Conservation (phyloP, 495 filamentous ascomycete species). For the Neurospora hispaniola region DNA sequence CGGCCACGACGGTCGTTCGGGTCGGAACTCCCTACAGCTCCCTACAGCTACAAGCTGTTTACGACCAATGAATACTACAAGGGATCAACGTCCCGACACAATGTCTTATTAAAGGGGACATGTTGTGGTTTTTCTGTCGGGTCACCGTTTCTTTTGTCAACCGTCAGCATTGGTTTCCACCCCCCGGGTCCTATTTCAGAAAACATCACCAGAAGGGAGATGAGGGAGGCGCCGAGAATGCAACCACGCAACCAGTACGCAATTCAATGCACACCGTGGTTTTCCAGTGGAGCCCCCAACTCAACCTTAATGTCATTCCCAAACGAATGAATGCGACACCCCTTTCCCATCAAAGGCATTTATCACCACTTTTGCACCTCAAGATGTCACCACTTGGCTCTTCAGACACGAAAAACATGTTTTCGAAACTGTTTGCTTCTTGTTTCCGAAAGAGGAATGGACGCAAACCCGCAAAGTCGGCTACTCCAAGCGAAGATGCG, state of each 20-base stretch:
- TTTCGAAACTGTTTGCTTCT: slow-evolving; percentile 15
- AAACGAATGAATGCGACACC: not conserved
- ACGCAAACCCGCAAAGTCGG: slow-evolving; percentile 7
- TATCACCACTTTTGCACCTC: not conserved
- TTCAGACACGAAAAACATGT: slow-evolving; percentile 2
- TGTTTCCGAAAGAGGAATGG: slow-evolving; percentile 17
- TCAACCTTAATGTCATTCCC: not conserved
- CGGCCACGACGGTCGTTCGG: not conserved
- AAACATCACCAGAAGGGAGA: not conserved
- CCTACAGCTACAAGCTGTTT: not conserved
- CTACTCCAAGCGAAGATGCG: slow-evolving; percentile 6
- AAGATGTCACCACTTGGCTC: not conserved
- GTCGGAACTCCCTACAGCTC: not conserved
- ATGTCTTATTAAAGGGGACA: slow-evolving; percentile 15
- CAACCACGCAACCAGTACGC: not conserved
- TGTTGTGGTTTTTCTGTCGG: not conserved
- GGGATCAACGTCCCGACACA: slow-evolving; percentile 21
- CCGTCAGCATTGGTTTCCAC: not conserved
- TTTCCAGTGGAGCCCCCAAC: not conserved
- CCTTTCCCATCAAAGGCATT: not conserved
- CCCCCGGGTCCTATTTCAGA: not conserved
- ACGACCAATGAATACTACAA: slow-evolving; percentile 10
- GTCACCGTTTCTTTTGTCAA: not conserved
- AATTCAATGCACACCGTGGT: not conserved
- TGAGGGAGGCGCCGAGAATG: not conserved